Conservation (phyloP, 805 yeast species). For the Candida boidinii region DNA sequence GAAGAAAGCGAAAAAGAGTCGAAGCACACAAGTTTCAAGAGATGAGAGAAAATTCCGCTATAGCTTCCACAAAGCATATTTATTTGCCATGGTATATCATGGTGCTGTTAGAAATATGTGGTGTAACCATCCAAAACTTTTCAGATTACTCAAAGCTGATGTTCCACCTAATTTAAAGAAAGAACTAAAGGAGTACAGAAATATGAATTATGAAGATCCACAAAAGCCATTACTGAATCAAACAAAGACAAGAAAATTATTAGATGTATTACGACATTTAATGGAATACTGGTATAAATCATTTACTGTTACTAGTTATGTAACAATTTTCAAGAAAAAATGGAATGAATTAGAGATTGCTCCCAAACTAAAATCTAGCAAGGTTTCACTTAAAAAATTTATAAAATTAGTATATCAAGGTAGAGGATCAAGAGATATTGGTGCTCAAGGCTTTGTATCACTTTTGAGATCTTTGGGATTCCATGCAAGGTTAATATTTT, state of each 20-base stretch:
- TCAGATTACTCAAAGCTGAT: slow-evolving; percentile 29
- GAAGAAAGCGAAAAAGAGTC: slow-evolving; percentile 20
- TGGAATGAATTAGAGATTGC: slow-evolving; percentile 38
- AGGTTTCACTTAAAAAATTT: slow-evolving; percentile 34
- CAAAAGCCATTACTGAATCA: slow-evolving; percentile 11
- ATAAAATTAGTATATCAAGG: slow-evolving; percentile 31
- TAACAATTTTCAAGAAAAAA: slow-evolving; percentile 29
- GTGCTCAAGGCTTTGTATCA: slow-evolving; percentile 83
- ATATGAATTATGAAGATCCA: slow-evolving; percentile 13
- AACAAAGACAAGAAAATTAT: slow-evolving; percentile 54
- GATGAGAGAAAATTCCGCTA: slow-evolving; percentile 51
- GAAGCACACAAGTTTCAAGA: slow-evolving; percentile 29
- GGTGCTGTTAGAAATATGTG: slow-evolving; percentile 65
- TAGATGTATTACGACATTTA: slow-evolving; percentile 68
- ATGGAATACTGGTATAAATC: slow-evolving; percentile 47
- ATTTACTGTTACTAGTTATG: slow-evolving; percentile 32
- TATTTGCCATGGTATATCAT: slow-evolving; percentile 56
- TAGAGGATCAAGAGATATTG: slow-evolving; percentile 68
- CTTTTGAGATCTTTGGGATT: slow-evolving; percentile 63
- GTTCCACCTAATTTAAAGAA: slow-evolving; percentile 39
- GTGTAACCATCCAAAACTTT: slow-evolving; percentile 47
- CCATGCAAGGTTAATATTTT: slow-evolving; percentile 66
- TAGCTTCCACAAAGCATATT: slow-evolving; percentile 46
- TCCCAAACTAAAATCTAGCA: slow-evolving; percentile 12
- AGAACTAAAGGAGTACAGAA: slow-evolving; percentile 29